These are phyloP conservation scores for Septoria petroselini DNA, from an alignment of 2,329 filamentous ascomycete genomes.

Conservation along the genomic window DNA sequence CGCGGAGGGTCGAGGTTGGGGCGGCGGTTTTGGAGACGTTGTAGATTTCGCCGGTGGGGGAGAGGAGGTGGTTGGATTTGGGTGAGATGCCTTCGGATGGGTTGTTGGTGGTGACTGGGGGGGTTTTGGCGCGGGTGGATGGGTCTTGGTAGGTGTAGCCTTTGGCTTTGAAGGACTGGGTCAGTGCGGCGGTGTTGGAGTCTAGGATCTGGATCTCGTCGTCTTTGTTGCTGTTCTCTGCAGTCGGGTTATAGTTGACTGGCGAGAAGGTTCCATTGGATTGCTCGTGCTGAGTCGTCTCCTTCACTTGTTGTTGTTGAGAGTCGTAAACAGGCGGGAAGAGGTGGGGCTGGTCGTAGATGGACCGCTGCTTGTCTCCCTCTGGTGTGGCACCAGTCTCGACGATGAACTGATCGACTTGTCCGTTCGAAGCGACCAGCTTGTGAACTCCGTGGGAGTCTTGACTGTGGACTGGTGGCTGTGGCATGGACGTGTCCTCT, in stretches of 20 bases:
- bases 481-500: neutral
- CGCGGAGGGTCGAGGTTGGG: neutral
- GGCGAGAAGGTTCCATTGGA: neutral
- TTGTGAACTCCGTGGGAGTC: conserved; percentile 2
- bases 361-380: neutral
- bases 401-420: conserved; percentile 7
- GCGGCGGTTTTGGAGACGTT: conserved; percentile 17
- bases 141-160: conserved; percentile 2
- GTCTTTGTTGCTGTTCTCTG: neutral
- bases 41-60: conserved; percentile 2
- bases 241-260: neutral
- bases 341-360: neutral
- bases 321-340: neutral
- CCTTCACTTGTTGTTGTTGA: conserved; percentile 2
- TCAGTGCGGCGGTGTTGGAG: conserved; percentile 11
- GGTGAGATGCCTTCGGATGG: conserved; percentile 1
- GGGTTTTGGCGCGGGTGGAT: conserved; percentile 9
- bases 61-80: neutral
- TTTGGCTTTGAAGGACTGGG: conserved; percentile 8
- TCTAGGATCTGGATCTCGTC: conserved; percentile 3
- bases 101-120: conserved; percentile 9
- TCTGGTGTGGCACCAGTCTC: conserved; percentile 1
- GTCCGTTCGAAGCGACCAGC: conserved; percentile 1
- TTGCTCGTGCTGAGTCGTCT: neutral
- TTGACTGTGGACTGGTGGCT: neutral